These are phyloP conservation scores for Pseudopithomyces maydicus DNA, from an alignment of 2,329 filamentous ascomycete genomes.

Conservation along the genomic window DNA sequence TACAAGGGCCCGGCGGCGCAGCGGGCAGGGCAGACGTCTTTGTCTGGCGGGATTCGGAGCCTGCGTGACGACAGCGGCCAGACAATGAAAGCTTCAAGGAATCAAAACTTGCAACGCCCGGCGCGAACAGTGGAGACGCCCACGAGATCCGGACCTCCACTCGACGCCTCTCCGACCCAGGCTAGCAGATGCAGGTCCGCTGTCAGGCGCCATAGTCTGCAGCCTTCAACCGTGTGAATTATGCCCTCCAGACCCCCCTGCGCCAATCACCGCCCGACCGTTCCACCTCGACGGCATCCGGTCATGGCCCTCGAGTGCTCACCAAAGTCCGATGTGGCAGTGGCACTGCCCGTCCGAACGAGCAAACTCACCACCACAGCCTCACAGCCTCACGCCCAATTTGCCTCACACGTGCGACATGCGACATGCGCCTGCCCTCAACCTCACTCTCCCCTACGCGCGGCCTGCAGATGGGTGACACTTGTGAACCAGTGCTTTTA, in stretches of 20 bases:
- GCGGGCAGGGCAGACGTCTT: constrained; percentile 10
- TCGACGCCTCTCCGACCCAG: constrained; percentile 2
- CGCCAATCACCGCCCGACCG: background rate
- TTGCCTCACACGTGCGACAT: background rate
- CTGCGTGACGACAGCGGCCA: constrained; percentile 7
- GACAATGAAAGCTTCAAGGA: constrained; percentile 9
- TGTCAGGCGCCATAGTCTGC: constrained; percentile 13
- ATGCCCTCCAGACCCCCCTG: constrained; percentile 15
- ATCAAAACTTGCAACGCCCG: constrained; percentile 4
- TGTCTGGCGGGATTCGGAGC: constrained; percentile 12
- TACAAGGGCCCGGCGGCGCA: constrained; percentile 16
- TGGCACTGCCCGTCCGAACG: constrained; percentile 2
- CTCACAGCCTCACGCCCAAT: too few relatives aligned
- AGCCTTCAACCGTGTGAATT: constrained; percentile 15
- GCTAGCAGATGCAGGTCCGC: constrained; percentile 16
- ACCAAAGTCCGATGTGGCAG: background rate
- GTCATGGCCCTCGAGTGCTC: background rate
- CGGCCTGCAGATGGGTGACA: background rate
- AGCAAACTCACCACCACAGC: background rate
- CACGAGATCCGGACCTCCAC: constrained; percentile 3
- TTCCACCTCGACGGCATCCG: background rate
- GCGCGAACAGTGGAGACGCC: constrained; percentile 12
- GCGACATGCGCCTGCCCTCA: background rate
- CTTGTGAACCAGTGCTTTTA: constrained; percentile 14
- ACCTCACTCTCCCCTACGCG: constrained; percentile 8